Base-by-base conservation (phyloP, 2,329 filamentous ascomycete species). In the Plectosphaerella plurivora region DNA sequence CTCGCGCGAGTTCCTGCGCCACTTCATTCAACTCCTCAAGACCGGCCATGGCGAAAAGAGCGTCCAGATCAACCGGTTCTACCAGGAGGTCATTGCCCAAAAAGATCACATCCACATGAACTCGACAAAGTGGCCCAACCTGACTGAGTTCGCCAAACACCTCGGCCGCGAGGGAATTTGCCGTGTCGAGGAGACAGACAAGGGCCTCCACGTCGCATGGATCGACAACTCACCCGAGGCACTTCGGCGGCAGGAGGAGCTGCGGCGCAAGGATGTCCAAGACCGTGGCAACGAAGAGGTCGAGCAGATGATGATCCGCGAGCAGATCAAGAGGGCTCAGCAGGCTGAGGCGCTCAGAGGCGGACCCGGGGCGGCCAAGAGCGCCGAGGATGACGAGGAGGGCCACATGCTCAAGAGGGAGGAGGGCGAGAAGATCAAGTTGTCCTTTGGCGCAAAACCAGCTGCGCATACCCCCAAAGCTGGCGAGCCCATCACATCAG, bases 21-120 rank as follows among this genome's bases (percentile, higher is more conserved):
- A 95, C 64, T 96, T 96, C 61, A 57, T 95, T 1, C 76, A 83
- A 53, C 76, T 94, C 2, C 76, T 99, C 7, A 81, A 84, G 53
- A 96, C 92, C 0, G 83, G 86, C 0, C 94, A 99, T 63, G 91
- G 91, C 57, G 91, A 96, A 70, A 99, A 99, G 69, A 82, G 84
- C 61, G 85, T 97, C 1, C 82, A 92, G 35, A 83, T 92, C 49
- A 99, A 99, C 64, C 86, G 89, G 56, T 97, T 97, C 68, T 99
- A 99, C 71, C 91, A 97, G 67, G 87, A 92, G 64, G 94, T 96
- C 63, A 97, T 97, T 60, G 79, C 84, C 15, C 87, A 93, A 60
- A 91, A 92, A 68, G 81, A 91, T 63, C 93, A 97, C 66, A 76
- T 94, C 9, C 94, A 97, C 66, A 91, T 97, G 88, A 97, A 97